These are phyloP conservation scores for Circinella umbellata DNA, from an alignment of 371 early-diverging fungal genomes.

Conservation along the genomic window DNA sequence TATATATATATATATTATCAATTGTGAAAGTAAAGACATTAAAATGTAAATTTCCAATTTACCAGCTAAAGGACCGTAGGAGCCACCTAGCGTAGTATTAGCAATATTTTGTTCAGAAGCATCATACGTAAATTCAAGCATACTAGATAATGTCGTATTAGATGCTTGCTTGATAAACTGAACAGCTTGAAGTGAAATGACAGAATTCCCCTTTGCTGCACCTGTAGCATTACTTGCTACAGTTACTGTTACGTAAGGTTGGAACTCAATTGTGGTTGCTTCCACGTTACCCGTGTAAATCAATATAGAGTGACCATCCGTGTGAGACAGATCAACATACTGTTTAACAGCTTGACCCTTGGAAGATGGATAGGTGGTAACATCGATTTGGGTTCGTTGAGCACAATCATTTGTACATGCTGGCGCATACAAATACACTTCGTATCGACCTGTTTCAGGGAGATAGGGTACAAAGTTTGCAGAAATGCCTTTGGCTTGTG, in stretches of 20 bases:
- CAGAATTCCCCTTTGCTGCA: slow-evolving; percentile 25
- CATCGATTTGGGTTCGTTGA: slow-evolving; percentile 48
- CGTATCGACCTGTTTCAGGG: slow-evolving; percentile 69
- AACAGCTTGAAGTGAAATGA: slow-evolving; percentile 54
- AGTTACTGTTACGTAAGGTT: slow-evolving; percentile 51
- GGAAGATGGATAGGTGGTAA: slow-evolving; percentile 31
- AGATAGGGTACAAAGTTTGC: slow-evolving; percentile 61
- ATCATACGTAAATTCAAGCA: slow-evolving; percentile 34
- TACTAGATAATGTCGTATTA: slow-evolving; percentile 25
- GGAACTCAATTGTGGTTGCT: slow-evolving; percentile 42
- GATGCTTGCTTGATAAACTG: slow-evolving; percentile 61
- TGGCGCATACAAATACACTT: slow-evolving; percentile 65
- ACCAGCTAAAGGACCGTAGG: slow-evolving; percentile 17
- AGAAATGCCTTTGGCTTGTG: slow-evolving; percentile 31
- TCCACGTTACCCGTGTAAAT: slow-evolving; percentile 58
- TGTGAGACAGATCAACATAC: slow-evolving; percentile 24
- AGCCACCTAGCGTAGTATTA: slow-evolving; percentile 12
- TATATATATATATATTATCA: neutral
- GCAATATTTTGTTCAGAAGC: slow-evolving; percentile 3
- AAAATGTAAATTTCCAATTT: neutral
- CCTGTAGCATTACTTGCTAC: slow-evolving; percentile 33
- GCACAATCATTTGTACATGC: slow-evolving; percentile 60
- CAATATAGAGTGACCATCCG: slow-evolving; percentile 30
- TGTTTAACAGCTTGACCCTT: neutral
- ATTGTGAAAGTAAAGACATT: no score